A percentile compares a stretch with the other conserved stretches of the same genome.
Evolutionary conservation across 352 stramenopile genomes (phyloP).

Genomic region (Phytopythium helicoides): DNA sequence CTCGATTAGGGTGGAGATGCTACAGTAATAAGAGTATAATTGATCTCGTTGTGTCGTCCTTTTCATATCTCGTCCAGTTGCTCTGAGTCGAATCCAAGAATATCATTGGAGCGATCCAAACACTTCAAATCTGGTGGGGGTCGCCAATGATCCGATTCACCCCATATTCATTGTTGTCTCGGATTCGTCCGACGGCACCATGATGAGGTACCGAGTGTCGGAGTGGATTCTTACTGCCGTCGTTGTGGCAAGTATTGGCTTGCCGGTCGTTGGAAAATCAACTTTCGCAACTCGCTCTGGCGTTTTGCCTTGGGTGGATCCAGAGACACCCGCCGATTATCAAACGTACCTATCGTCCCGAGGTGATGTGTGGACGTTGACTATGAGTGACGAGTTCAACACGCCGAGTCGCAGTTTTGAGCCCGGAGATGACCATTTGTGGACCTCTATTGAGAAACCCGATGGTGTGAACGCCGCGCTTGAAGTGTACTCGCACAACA

Average conservation of each 20-base stretch:
- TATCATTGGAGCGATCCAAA: too few species aligned
- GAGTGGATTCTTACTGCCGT: too few species aligned
- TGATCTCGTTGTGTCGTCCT: too few species aligned
- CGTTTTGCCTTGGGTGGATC: constrained; percentile 53
- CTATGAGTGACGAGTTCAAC: constrained; percentile 77
- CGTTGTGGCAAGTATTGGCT: too few species aligned
- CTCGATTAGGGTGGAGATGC: background rate
- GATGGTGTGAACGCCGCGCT: constrained; percentile 80
- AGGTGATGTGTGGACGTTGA: constrained; percentile 29
- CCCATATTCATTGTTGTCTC: too few species aligned
- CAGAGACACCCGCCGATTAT: constrained; percentile 33
- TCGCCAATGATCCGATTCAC: too few species aligned
- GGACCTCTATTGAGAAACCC: constrained; percentile 68
- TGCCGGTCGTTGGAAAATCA: too few species aligned
- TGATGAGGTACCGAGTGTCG: too few species aligned
- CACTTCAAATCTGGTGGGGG: too few species aligned
- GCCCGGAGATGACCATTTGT: constrained; percentile 89
- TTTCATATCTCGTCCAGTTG: too few species aligned
- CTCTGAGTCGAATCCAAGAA: too few species aligned
- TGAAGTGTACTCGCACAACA: constrained; percentile 90
- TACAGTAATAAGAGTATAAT: background rate
- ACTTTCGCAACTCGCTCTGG: constrained; percentile 29
- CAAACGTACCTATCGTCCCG: constrained; percentile 43
- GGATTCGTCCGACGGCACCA: too few species aligned
- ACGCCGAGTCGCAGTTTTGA: constrained; percentile 60